Evolutionary conservation across 1,284 basidiomycete species (phyloP).

Genomic region (Ustilago loliicola): DNA sequence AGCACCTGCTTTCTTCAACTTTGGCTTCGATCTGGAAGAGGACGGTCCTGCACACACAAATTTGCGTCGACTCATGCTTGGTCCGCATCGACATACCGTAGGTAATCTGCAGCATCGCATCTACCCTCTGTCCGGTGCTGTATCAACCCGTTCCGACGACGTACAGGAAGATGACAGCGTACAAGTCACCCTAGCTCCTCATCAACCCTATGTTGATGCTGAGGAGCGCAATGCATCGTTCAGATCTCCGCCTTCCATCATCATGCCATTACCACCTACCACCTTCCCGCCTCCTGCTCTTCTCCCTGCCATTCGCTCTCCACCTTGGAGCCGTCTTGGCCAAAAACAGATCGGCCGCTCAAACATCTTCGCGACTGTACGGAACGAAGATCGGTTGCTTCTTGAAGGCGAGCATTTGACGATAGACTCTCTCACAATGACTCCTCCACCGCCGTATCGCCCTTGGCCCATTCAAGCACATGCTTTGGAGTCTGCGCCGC

Average conservation of each 20-base stretch:
- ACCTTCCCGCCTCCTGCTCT: conserved; percentile 53
- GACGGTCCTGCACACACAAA: conserved; percentile 11
- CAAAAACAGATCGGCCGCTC: conserved; percentile 34
- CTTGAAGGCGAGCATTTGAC: conserved; percentile 36
- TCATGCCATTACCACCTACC: conserved; percentile 35
- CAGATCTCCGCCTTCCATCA: conserved; percentile 8
- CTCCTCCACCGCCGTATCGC: conserved; percentile 52
- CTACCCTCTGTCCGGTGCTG: conserved; percentile 12
- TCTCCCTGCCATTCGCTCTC: conserved; percentile 42
- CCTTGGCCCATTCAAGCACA: conserved; percentile 42
- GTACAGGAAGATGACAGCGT: conserved; percentile 14
- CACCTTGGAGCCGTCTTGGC: conserved; percentile 25
- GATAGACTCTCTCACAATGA: conserved; percentile 48
- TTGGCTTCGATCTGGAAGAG: conserved; percentile 37
- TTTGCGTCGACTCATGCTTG: conserved; percentile 16
- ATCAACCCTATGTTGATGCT: conserved; percentile 29
- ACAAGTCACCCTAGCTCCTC: conserved; percentile 14
- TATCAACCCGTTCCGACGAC: conserved; percentile 5
- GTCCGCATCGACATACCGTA: conserved; percentile 11
- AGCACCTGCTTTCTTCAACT: conserved; percentile 35
- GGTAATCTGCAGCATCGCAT: conserved; percentile 4
- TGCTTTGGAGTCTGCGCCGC: conserved; percentile 21
- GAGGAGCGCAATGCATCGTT: conserved; percentile 27
- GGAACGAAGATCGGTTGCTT: conserved; percentile 22
- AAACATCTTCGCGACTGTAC: conserved; percentile 29